Evolutionary conservation across 2,329 filamentous ascomycete species (phyloP).

Genomic region (Fusarium hainanense): DNA sequence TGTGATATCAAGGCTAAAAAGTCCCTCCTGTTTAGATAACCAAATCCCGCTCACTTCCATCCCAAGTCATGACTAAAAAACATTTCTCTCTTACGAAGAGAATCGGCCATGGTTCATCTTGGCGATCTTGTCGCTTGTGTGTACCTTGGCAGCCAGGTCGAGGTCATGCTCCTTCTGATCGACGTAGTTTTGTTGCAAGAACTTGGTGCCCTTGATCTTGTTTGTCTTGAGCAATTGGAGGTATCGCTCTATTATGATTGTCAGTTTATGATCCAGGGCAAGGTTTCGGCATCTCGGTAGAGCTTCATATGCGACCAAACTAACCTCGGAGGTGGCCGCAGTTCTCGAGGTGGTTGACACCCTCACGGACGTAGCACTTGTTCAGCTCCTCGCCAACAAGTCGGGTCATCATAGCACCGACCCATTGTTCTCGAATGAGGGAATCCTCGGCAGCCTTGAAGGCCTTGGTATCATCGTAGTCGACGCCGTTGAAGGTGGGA

Average conservation of each 20-base stretch:
- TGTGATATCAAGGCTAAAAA: slow-evolving; percentile 37
- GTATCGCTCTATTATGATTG: slow-evolving; percentile 72
- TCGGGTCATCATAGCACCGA: slow-evolving; percentile 88
- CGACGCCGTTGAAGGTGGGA: slow-evolving; percentile 86
- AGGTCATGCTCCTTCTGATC: slow-evolving; percentile 60
- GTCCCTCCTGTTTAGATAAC: slow-evolving; percentile 39
- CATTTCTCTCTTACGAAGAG: slow-evolving; percentile 42
- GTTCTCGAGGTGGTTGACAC: slow-evolving; percentile 90
- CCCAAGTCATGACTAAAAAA: slow-evolving; percentile 3
- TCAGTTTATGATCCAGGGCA: slow-evolving; percentile 25
- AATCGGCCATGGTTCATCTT: slow-evolving; percentile 53
- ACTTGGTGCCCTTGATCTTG: slow-evolving; percentile 82
- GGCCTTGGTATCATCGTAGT: slow-evolving; percentile 84
- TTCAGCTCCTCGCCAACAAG: slow-evolving; percentile 84
- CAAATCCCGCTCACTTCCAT: slow-evolving; percentile 16
- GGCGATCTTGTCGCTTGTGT: slow-evolving; percentile 54
- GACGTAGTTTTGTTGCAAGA: slow-evolving; percentile 82
- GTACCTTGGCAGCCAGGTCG: slow-evolving; percentile 54
- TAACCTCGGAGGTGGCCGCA: slow-evolving; percentile 84
- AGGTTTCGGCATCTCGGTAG: neutral
- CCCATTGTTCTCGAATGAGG: slow-evolving; percentile 88
- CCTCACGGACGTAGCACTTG: slow-evolving; percentile 87
- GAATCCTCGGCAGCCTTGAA: slow-evolving; percentile 87
- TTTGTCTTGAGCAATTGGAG: slow-evolving; percentile 80
- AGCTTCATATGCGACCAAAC: slow-evolving; percentile 48